phyloP scores from a whole-genome alignment of 2,329 filamentous ascomycete species.

The Ceratocystis alfenasii region DNA sequence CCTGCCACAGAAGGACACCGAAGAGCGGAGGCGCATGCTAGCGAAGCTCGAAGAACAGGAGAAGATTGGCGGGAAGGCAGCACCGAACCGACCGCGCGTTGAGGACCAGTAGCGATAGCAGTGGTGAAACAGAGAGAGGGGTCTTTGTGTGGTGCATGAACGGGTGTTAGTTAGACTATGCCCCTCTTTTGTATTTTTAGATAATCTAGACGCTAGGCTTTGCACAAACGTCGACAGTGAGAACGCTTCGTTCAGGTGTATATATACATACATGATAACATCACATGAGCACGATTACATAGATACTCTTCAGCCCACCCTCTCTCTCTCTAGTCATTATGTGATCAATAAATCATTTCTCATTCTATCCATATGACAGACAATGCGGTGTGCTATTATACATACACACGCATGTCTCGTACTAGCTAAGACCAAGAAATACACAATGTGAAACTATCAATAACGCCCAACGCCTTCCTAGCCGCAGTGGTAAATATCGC shows the following conservation, averaged over 20 bases:
- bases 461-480: slow-evolving; percentile 6
- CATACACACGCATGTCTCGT: too few species aligned
- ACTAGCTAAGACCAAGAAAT: too few species aligned
- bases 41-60: slow-evolving; percentile 41
- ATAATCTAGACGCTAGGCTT: slow-evolving; percentile 1
- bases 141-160: neutral
- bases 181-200: slow-evolving; percentile 16
- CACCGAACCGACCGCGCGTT: slow-evolving; percentile 29
- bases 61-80: slow-evolving; percentile 43
- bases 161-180: neutral
- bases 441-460: slow-evolving; percentile 1
- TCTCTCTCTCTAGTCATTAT: too few species aligned
- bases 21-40: slow-evolving; percentile 39
- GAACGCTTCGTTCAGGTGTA: neutral
- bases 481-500: neutral
- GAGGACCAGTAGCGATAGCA: slow-evolving; percentile 13
- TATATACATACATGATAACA: slow-evolving; percentile 3
- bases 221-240: neutral
- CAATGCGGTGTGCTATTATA: too few species aligned
- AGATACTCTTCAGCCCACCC: neutral
- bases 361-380: too few species aligned
- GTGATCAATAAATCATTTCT: too few species aligned
- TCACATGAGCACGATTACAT: neutral
- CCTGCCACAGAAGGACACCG: slow-evolving; percentile 44
- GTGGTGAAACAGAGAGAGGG: neutral